These are phyloP conservation scores for Fusarium sp. DNA, from an alignment of 2,329 filamentous ascomycete species.

Conservation along the genomic window DNA sequence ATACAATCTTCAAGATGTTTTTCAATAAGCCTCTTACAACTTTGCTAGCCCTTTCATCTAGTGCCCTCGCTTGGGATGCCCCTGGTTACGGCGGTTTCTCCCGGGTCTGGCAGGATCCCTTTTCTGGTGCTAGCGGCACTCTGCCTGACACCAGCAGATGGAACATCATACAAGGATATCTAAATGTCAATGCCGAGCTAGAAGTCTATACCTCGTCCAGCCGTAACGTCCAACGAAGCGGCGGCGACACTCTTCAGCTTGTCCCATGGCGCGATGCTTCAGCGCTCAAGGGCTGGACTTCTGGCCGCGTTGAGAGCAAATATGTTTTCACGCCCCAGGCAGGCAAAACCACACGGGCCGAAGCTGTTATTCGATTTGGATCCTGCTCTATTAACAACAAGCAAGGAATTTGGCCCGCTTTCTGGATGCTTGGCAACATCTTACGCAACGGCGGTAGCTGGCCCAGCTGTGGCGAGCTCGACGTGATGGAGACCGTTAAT, in stretches of 20 bases:
- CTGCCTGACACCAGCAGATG: constrained; percentile 54
- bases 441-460: constrained; percentile 37
- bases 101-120: constrained; percentile 58
- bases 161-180: constrained; percentile 55
- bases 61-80: constrained; percentile 36
- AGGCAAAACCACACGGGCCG: constrained; percentile 54
- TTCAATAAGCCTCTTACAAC: background rate
- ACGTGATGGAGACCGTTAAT: constrained; percentile 37
- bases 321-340: constrained; percentile 57
- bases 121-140: constrained; percentile 53
- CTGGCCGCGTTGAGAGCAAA: constrained; percentile 60
- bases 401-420: constrained; percentile 54
- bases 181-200: constrained; percentile 60
- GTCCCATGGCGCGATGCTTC: constrained; percentile 55
- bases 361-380: constrained; percentile 62
- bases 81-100: constrained; percentile 55
- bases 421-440: constrained; percentile 41
- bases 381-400: constrained; percentile 48
- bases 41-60: background rate
- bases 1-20: background rate
- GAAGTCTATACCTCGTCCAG: constrained; percentile 59
- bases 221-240: constrained; percentile 60
- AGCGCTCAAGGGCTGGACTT: constrained; percentile 57
- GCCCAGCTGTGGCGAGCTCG: constrained; percentile 39
- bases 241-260: constrained; percentile 61